Percentiles rank a stretch among this genome's conserved stretches.
Conservation (phyloP, 768 basidiomycete genomes). For the Tulasnella sp. region DNA sequence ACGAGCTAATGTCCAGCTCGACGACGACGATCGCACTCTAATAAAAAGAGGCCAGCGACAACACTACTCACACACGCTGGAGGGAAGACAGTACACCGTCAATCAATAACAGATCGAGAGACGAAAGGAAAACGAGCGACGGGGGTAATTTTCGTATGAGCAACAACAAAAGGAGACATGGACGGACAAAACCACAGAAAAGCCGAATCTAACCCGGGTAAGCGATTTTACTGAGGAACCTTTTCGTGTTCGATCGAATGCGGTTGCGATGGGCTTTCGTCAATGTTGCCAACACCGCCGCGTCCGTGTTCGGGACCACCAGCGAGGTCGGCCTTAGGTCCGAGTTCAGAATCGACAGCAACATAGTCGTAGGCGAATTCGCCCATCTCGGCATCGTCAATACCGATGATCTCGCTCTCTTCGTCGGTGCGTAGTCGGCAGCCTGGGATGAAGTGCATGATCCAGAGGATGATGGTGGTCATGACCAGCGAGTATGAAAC, state of each 20-base stretch:
- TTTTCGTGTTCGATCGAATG: constrained; percentile 11
- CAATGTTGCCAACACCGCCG: constrained; percentile 12
- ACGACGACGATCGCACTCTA: no score
- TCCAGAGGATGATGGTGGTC: constrained; percentile 74
- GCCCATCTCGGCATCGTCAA: constrained; percentile 84
- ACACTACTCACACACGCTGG: no score
- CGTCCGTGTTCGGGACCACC: constrained; percentile 3
- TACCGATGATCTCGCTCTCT: constrained; percentile 48
- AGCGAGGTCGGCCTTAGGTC: constrained; percentile 19
- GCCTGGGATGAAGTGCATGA: constrained; percentile 79
- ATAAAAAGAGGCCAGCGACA: no score
- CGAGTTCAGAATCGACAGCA: constrained; percentile 47
- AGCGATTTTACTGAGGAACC: constrained; percentile 1
- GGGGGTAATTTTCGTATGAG: no score
- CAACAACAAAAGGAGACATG: constrained; percentile 20
- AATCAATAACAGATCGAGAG: no score
- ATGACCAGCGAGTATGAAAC: constrained; percentile 61
- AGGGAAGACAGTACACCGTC: no score
- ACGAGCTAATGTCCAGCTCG: no score
- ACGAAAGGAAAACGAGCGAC: no score
- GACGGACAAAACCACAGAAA: constrained; percentile 22
- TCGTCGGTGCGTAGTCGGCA: constrained; percentile 48
- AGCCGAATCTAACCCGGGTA: not conserved
- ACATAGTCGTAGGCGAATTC: constrained; percentile 86
- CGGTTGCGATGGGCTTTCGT: not conserved